Base-by-base conservation (phyloP, 805 yeast genomes). In the Ogataea haglerorum region DNA sequence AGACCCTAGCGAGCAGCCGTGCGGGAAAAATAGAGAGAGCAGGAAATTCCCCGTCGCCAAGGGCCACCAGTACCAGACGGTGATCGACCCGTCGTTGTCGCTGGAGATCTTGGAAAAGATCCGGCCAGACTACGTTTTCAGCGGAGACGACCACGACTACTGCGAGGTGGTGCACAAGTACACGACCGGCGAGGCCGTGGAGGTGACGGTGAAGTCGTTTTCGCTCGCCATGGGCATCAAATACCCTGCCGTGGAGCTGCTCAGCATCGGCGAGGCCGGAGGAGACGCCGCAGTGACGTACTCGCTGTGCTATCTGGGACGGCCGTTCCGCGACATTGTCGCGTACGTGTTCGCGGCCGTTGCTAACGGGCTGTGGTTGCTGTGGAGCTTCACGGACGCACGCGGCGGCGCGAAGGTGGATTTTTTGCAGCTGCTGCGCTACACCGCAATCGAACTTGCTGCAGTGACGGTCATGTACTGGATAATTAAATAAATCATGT, bases 91-190 rank as follows among this genome's bases (percentile, higher is more conserved):
- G 22, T 74, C 72, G 2, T 54, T 83, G 4, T 68, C 91, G 0
- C 71, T 76, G 29, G 72, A 76, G 15, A 70, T 93, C 5, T 62
- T 93, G 32, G 53, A 69, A 6, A 66, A 63, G 8, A 59, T 91
- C 1, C 64, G 73, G 33, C 99, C 99, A 0, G 69, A 69, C 12
- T 61, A 81, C 9, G 71, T 85, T 4, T 86, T 89, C 56, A 79
- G 95, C 5, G 99, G 99, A 1, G 99, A 93, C 60, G 99, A 93
- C 60, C 99, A 93, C 65, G 99, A 93, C 60, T 89, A 87, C 52
- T 93, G 99, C 60, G 53, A 50, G 29, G 38, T 46, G 3, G 23
- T 32, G 5, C 54, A 49, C 28, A 38, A 32, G 1, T 46, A 49
- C 27, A 15, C 30, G 14, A 26, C 38, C 3, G 52, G 45, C 10